phyloP scores from a whole-genome alignment of 1,139 yeast genomes.

The Magnusiomyces tetraspermus region DNA sequence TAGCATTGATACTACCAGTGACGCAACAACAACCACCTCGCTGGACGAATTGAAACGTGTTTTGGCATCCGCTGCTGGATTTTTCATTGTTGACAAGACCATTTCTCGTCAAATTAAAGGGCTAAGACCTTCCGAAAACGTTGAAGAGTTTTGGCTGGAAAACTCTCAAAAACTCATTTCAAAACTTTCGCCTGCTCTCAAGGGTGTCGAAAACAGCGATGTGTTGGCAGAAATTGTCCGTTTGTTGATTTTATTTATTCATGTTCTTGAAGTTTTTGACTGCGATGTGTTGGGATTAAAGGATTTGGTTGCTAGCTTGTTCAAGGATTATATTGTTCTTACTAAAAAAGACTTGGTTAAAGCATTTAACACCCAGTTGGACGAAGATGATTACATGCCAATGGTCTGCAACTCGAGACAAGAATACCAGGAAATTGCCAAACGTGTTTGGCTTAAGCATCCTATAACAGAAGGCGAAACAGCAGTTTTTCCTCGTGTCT shows the following conservation, averaged over 20 bases:
- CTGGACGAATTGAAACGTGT: conserved; percentile 20
- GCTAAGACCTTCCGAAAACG: conserved; percentile 34
- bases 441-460: conserved; percentile 59
- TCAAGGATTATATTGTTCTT: conserved; percentile 51
- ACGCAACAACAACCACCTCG: conserved; percentile 14
- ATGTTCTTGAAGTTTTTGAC: conserved; percentile 65
- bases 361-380: conserved; percentile 54
- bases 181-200: conserved; percentile 23
- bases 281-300: conserved; percentile 55
- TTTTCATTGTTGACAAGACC: conserved; percentile 65
- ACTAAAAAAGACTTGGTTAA: conserved; percentile 48
- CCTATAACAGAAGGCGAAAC: conserved; percentile 32
- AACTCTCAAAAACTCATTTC: conserved; percentile 34
- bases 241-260: conserved; percentile 61
- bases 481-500: conserved; percentile 49
- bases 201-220: conserved; percentile 27
- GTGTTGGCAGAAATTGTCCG: conserved; percentile 43
- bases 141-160: conserved; percentile 74
- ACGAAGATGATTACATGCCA: conserved; percentile 86
- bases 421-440: conserved; percentile 54
- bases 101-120: conserved; percentile 46
- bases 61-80: conserved; percentile 60
- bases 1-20: conserved; percentile 3
- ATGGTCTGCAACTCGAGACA: conserved; percentile 52
- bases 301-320: conserved; percentile 49